Conservation (phyloP, 2,329 filamentous ascomycete species). For the Pseudogymnoascus sp. region DNA sequence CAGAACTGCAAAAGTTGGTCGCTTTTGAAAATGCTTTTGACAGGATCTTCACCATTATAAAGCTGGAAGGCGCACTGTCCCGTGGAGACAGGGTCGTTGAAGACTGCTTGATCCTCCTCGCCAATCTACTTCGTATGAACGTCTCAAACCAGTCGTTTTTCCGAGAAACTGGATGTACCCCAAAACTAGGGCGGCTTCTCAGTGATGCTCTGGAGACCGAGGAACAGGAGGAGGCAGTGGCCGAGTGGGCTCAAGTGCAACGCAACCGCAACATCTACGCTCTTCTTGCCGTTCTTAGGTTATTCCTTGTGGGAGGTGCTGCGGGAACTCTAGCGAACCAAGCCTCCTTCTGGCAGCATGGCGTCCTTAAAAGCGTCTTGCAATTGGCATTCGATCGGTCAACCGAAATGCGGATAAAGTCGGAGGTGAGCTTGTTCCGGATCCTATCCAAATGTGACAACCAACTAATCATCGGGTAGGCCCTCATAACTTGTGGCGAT, state of each 20-base stretch:
- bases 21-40: conserved; percentile 94
- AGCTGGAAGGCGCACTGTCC: conserved; percentile 69
- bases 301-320: conserved; percentile 79
- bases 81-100: conserved; percentile 84
- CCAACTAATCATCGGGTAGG: conserved; percentile 39
- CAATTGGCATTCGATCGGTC: conserved; percentile 72
- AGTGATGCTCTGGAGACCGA: conserved; percentile 50
- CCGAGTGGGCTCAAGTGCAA: conserved; percentile 68
- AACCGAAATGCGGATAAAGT: conserved; percentile 69
- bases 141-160: conserved; percentile 90
- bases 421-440: conserved; percentile 51
- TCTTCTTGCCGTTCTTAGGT: conserved; percentile 72
- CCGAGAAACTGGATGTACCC: conserved; percentile 78
- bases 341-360: conserved; percentile 74
- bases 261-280: conserved; percentile 89
- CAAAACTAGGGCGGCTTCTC: conserved; percentile 63
- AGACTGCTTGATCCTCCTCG: conserved; percentile 84
- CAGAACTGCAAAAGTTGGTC: conserved; percentile 89
- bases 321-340: conserved; percentile 78
- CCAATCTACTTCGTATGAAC: conserved; percentile 82
- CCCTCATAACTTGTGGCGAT: conserved; percentile 77
- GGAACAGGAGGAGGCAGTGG: conserved; percentile 51
- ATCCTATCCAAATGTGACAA: not conserved
- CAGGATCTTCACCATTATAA: conserved; percentile 73
- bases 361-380: conserved; percentile 70